A percentile compares a stretch with the other conserved stretches of the same genome.
Conservation (phyloP, 345 rosid species). For the Kandelia obovata region DNA sequence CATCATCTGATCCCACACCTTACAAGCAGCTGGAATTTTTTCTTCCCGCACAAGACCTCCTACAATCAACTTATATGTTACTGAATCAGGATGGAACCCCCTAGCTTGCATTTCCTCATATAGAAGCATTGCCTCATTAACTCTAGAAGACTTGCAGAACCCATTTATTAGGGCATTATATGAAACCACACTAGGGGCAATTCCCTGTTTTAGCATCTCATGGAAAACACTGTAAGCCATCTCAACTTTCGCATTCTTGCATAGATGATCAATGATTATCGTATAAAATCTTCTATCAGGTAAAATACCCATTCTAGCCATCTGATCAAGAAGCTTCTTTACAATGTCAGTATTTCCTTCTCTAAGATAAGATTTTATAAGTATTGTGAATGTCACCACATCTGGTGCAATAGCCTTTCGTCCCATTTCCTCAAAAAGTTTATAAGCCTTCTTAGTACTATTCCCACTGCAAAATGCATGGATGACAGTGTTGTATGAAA, state of each 20-base stretch:
- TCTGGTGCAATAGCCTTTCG: constrained; percentile 55
- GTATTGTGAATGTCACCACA: constrained; percentile 72
- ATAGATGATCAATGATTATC: constrained; percentile 65
- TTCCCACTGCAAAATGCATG: constrained; percentile 51
- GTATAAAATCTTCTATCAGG: constrained; percentile 80
- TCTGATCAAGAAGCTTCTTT: constrained; percentile 63
- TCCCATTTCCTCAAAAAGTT: constrained; percentile 69
- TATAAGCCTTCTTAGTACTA: constrained; percentile 47
- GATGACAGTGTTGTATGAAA: constrained; percentile 80
- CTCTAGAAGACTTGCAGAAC: constrained; percentile 61
- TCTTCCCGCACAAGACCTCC: constrained; percentile 68
- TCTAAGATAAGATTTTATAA: constrained; percentile 63
- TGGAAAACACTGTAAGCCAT: constrained; percentile 55
- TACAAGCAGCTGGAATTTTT: constrained; percentile 56
- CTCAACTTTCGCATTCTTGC: constrained; percentile 70
- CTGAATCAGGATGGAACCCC: constrained; percentile 68
- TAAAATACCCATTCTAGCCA: constrained; percentile 51
- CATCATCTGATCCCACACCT: constrained; percentile 98
- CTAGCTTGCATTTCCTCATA: constrained; percentile 67
- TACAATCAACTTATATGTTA: constrained; percentile 78
- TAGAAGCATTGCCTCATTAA: constrained; percentile 56
- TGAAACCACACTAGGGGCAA: constrained; percentile 67
- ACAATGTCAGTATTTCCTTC: constrained; percentile 57
- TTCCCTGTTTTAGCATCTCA: constrained; percentile 72
- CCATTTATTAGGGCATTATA: constrained; percentile 80